These are phyloP conservation scores for Cichorium intybus DNA, from an alignment of 140 eudicot species.

Conservation along the genomic window DNA sequence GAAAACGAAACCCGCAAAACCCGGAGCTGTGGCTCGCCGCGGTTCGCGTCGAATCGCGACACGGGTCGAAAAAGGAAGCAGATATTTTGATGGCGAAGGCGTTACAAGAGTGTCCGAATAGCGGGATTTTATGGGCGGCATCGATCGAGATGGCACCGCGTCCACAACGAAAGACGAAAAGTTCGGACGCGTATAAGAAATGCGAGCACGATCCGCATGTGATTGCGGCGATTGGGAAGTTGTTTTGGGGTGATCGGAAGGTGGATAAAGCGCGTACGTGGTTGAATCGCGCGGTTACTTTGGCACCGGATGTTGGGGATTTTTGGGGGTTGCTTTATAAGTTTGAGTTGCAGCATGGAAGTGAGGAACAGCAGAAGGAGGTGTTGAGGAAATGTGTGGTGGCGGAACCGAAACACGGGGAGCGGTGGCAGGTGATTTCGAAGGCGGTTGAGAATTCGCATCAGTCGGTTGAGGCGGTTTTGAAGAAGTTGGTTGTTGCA, in stretches of 20 bases:
- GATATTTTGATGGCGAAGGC: slow-evolving; percentile 91
- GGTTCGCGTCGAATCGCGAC: slow-evolving; percentile 69
- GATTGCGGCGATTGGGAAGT: slow-evolving; percentile 77
- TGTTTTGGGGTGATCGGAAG: slow-evolving; percentile 94
- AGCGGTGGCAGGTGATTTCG: slow-evolving; percentile 83
- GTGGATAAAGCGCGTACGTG: slow-evolving; percentile 83
- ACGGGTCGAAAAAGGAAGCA: slow-evolving; percentile 80
- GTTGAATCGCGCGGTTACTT: slow-evolving; percentile 78
- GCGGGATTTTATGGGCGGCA: slow-evolving; percentile 93
- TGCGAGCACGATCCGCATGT: slow-evolving; percentile 83
- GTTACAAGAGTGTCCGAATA: slow-evolving; percentile 81
- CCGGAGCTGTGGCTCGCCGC: slow-evolving; percentile 98
- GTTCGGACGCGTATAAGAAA: slow-evolving; percentile 64
- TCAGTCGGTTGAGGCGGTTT: slow-evolving; percentile 70
- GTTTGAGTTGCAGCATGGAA: slow-evolving; percentile 81
- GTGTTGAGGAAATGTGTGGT: slow-evolving; percentile 66
- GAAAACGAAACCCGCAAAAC: slow-evolving; percentile 82
- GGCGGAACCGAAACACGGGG: slow-evolving; percentile 96
- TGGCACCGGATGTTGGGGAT: slow-evolving; percentile 82
- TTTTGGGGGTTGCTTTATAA: slow-evolving; percentile 85
- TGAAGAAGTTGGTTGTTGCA: slow-evolving; percentile 74
- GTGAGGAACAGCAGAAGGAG: slow-evolving; percentile 71
- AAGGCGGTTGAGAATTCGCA: slow-evolving; percentile 93
- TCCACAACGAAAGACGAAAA: slow-evolving; percentile 71
- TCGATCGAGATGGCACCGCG: slow-evolving; percentile 87